These are phyloP conservation scores for Rhipidocladum racemiflorum DNA, from an alignment of 176 grass and related monocot species.

Conservation along the genomic window DNA sequence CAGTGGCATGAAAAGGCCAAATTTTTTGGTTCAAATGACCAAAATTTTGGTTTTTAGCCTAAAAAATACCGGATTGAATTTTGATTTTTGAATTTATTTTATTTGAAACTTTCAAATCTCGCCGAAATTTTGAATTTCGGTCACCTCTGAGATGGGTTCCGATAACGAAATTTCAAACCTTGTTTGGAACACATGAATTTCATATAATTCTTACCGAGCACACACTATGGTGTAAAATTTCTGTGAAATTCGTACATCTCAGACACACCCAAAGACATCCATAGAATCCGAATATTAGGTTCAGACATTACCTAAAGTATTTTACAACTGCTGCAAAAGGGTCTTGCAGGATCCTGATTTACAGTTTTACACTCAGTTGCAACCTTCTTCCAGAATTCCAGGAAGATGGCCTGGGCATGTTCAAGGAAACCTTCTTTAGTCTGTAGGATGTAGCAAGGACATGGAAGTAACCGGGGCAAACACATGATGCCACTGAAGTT, in stretches of 20 bases:
- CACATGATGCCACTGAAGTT: background rate
- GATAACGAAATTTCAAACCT: no score
- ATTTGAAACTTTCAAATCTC: no score
- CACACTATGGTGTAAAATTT: background rate
- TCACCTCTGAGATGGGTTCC: no score
- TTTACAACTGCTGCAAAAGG: background rate
- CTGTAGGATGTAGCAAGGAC: background rate
- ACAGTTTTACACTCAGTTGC: background rate
- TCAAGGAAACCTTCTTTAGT: background rate
- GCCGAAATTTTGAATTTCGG: no score
- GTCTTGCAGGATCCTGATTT: background rate
- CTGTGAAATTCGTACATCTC: background rate
- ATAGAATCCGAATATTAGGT: background rate
- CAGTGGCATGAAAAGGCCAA: no score
- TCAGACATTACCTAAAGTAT: background rate
- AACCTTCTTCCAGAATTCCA: background rate
- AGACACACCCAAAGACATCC: background rate
- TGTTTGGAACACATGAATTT: no score
- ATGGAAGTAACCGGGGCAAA: background rate
- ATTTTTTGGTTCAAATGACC: no score
- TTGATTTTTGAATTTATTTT: no score
- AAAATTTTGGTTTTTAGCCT: no score
- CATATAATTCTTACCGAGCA: background rate
- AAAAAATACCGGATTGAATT: no score
- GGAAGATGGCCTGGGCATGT: background rate